Evolutionary conservation across 768 basidiomycete genomes (phyloP).

Genomic region (Leccinum subtestaceum): DNA sequence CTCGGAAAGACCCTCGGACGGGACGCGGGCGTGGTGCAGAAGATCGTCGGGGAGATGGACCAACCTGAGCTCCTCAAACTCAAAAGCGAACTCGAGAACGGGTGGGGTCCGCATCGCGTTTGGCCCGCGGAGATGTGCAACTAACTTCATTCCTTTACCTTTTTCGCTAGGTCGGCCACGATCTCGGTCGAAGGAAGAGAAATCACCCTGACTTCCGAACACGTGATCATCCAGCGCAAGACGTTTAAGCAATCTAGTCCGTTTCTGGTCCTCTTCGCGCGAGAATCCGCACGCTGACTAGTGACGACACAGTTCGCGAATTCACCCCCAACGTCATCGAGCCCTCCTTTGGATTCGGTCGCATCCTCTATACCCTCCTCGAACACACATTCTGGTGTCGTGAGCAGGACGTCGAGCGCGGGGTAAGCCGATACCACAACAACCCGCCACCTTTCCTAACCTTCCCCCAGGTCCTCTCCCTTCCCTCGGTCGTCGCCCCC

Average conservation of each 20-base stretch:
- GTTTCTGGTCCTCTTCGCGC: constrained; percentile 24
- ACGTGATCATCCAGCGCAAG: constrained; percentile 76
- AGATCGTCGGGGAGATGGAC: constrained; percentile 60
- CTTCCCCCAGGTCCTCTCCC: constrained; percentile 70
- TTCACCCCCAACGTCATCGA: constrained; percentile 98
- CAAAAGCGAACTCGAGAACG: constrained; percentile 69
- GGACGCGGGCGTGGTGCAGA: constrained; percentile 67
- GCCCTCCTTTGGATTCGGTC: constrained; percentile 96
- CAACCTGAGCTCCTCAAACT: constrained; percentile 63
- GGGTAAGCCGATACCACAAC: constrained; percentile 48
- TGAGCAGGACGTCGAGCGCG: constrained; percentile 87
- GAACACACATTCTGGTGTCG: constrained; percentile 97
- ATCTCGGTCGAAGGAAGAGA: constrained; percentile 62
- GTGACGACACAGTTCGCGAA: constrained; percentile 70
- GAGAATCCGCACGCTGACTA: constrained; percentile 14
- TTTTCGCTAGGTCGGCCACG: constrained; percentile 44
- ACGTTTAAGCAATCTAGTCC: constrained; percentile 84
- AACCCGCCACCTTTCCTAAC: background rate
- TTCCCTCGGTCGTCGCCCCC: constrained; percentile 87
- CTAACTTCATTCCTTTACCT: background rate
- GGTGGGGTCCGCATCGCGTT: constrained; percentile 43
- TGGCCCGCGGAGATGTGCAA: constrained; percentile 11
- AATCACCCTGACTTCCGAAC: constrained; percentile 68
- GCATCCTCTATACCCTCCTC: constrained; percentile 89
- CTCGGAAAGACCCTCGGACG: constrained; percentile 88